Evolutionary conservation across 345 rosid species (phyloP).

Genomic region (Citropsis articulata): DNA sequence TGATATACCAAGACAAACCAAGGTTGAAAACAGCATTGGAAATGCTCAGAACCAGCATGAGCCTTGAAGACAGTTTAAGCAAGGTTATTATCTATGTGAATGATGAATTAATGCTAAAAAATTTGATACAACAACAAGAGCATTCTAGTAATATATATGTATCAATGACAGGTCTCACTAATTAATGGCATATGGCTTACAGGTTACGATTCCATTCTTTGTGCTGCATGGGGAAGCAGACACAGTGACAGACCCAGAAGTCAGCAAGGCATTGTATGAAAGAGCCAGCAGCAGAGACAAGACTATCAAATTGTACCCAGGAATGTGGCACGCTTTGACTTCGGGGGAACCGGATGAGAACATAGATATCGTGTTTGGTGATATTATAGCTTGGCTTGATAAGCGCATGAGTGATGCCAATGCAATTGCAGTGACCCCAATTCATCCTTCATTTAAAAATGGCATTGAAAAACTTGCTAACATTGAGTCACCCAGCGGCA

Average conservation of each 20-base stretch:
- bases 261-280: conserved; percentile 80
- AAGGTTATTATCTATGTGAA: conserved; percentile 32
- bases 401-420: conserved; percentile 30
- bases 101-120: no score
- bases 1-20: conserved; percentile 96
- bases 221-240: conserved; percentile 96
- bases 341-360: conserved; percentile 83
- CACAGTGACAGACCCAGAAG: conserved; percentile 89
- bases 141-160: neutral
- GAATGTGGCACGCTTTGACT: conserved; percentile 95
- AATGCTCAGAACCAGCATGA: conserved; percentile 89
- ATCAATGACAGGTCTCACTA: neutral
- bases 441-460: conserved; percentile 2
- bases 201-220: conserved; percentile 79
- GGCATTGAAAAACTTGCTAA: conserved; percentile 16
- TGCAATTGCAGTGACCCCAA: conserved; percentile 26
- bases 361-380: conserved; percentile 64
- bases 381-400: conserved; percentile 74
- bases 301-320: conserved; percentile 76
- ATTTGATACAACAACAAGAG: neutral
- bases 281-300: conserved; percentile 73
- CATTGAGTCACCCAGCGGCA: neutral
- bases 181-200: conserved; percentile 7
- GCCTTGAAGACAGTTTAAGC: conserved; percentile 63
- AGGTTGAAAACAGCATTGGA: conserved; percentile 92